Evolutionary conservation across 2,329 filamentous ascomycete genomes (phyloP).

Genomic region (Gliomastix tumulicola): DNA sequence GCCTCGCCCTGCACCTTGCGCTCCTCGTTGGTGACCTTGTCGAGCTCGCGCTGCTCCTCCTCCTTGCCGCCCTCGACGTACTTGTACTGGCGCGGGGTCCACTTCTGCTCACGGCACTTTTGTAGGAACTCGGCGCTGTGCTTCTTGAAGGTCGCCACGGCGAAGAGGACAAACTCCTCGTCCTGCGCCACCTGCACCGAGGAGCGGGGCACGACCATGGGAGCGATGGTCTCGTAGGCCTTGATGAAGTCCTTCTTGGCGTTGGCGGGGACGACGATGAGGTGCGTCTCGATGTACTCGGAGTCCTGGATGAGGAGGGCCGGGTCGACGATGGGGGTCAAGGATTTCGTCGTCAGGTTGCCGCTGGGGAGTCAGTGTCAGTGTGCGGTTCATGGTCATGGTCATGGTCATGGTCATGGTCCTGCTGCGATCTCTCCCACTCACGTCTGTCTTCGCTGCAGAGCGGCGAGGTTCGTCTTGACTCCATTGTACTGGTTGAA

Average conservation of each 20-base stretch:
- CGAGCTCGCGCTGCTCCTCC: constrained; percentile 81
- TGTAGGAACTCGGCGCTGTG: constrained; percentile 79
- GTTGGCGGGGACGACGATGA: constrained; percentile 78
- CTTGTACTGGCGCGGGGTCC: constrained; percentile 92
- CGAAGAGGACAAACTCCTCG: constrained; percentile 82
- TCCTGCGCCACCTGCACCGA: constrained; percentile 74
- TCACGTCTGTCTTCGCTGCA: constrained; percentile 85
- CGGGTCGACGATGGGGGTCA: constrained; percentile 82
- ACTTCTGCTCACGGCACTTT: constrained; percentile 87
- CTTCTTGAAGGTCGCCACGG: constrained; percentile 92
- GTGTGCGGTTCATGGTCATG: too few relatives aligned
- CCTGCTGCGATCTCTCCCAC: constrained; percentile 13
- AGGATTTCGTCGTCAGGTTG: constrained; percentile 89
- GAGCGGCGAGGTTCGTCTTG: constrained; percentile 73
- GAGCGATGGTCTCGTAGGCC: constrained; percentile 78
- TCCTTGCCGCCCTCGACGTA: constrained; percentile 85
- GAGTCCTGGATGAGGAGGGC: constrained; percentile 77
- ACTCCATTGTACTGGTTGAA: constrained; percentile 90
- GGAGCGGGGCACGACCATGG: constrained; percentile 92
- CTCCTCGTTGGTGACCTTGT: constrained; percentile 76
- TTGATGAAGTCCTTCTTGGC: constrained; percentile 82
- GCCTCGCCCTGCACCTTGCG: constrained; percentile 91
- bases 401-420: not conserved
- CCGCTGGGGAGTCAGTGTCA: constrained; percentile 52
- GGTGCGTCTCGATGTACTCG: constrained; percentile 93